Evolutionary conservation across 2,329 filamentous ascomycete genomes (phyloP), one percentile per base, ranked within the genome.

Genomic region (Verticillium alfalfae): DNA sequence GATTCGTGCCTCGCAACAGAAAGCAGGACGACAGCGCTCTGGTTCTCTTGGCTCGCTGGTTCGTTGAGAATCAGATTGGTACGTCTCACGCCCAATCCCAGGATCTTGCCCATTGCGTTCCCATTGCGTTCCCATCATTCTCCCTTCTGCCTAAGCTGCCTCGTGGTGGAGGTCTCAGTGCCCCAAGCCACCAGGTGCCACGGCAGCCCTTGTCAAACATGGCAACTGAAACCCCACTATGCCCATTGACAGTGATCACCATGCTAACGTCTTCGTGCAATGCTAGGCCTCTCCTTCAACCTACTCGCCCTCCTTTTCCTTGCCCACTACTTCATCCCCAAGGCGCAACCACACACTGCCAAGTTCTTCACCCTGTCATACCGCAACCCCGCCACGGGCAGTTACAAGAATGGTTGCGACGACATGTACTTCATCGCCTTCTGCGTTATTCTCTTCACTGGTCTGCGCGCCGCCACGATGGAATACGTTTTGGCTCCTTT

Each of bases 281-380:
- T 37, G 39, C 8, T 63, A 80, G 93, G 92, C 64, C 86, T 97
- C 67, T 92, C 92, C 13, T 83, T 95, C 74, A 97, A 96, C 74
- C 87, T 95, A 62, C 81, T 97, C 66, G 86, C 92, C 62, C 87
- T 96, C 66, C 86, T 97, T 66, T 87, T 90, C 73, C 86, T 96
- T 66, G 87, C 91, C 61, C 92, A 97, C 78, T 79, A 88, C 69
- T 88, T 89, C 71, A 92, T 97, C 72, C 93, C 94, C 59, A 89
- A 88, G 69, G 87, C 93, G 57, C 87, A 92, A 66, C 80, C 84
- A 60, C 87, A 90, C 70, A 96, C 93, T n/a, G 83, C 84, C 70
- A 95, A 93, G 68, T 97, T 97, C 81, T 93, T 96, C 78, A 84
- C 87, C 61, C 84, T 97, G 62, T 93, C 91, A 62, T 95, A 98